A percentile compares a stretch with the other conserved stretches of the same genome.
Evolutionary conservation across 306 rosid genomes (phyloP).

Genomic region (Prosopis cineraria): DNA sequence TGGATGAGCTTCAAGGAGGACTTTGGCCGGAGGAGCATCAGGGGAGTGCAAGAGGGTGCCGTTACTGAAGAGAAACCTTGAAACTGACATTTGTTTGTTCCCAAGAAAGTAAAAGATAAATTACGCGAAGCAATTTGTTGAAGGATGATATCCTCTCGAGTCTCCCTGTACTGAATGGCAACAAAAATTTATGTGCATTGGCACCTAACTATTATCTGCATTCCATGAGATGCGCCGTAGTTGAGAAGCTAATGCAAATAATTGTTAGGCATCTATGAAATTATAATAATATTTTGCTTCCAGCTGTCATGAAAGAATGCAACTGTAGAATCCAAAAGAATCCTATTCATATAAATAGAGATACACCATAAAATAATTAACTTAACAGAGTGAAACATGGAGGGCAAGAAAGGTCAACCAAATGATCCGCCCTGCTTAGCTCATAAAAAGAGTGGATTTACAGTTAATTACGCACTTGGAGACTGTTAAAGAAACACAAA

Average conservation of each 20-base stretch:
- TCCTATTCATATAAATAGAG: not conserved
- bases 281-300: not conserved
- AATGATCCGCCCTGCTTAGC: not conserved
- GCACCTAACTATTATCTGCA: constrained; percentile 12
- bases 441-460: no score
- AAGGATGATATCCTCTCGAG: constrained; percentile 2
- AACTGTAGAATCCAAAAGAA: not conserved
- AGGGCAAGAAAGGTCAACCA: not conserved
- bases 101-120: constrained; percentile 21
- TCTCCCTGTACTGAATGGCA: not conserved
- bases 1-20: constrained; percentile 69
- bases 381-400: not conserved
- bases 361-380: not conserved
- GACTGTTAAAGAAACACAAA: not conserved
- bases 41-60: constrained; percentile 54
- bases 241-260: not conserved
- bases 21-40: constrained; percentile 58
- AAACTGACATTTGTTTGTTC: constrained; percentile 34
- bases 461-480: no score
- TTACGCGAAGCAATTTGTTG: not conserved
- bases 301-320: not conserved
- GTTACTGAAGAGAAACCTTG: constrained; percentile 64
- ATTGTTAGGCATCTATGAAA: not conserved
- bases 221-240: constrained; percentile 5
- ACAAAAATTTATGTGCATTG: constrained; percentile 14